These are phyloP conservation scores for Pyricularia sp. DNA, from an alignment of 2,329 filamentous ascomycete genomes.

Conservation along the genomic window DNA sequence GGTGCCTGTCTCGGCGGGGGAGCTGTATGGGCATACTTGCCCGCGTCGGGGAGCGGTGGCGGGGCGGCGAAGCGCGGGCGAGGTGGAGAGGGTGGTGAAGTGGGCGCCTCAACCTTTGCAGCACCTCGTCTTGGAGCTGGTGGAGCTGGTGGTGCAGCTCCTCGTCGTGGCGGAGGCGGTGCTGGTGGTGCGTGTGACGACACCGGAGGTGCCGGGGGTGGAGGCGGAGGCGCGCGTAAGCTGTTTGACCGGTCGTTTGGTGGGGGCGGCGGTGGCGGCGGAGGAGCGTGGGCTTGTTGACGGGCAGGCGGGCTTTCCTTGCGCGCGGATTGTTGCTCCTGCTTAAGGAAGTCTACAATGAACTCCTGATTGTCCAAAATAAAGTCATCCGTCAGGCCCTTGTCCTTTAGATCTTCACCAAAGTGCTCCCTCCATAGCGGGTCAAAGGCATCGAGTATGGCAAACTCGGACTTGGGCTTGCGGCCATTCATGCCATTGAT, in stretches of 20 bases:
- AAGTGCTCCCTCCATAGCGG: slow-evolving; percentile 57
- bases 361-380: slow-evolving; percentile 62
- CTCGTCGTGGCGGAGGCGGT: slow-evolving; percentile 17
- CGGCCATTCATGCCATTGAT: slow-evolving; percentile 26
- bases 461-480: slow-evolving; percentile 41
- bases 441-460: slow-evolving; percentile 54
- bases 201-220: slow-evolving; percentile 17
- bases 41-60: slow-evolving; percentile 81
- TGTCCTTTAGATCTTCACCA: slow-evolving; percentile 51
- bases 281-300: slow-evolving; percentile 11
- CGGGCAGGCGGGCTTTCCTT: slow-evolving; percentile 13
- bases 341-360: slow-evolving; percentile 53
- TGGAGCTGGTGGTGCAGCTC: slow-evolving; percentile 43
- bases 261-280: slow-evolving; percentile 19
- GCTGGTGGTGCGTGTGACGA: slow-evolving; percentile 31
- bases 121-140: slow-evolving; percentile 51
- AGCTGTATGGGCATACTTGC: slow-evolving; percentile 63
- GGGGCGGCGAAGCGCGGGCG: slow-evolving; percentile 72
- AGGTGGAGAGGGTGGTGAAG: slow-evolving; percentile 61
- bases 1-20: slow-evolving; percentile 32
- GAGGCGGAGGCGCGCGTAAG: slow-evolving; percentile 25
- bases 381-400: slow-evolving; percentile 56
- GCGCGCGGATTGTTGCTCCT: slow-evolving; percentile 35
- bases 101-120: slow-evolving; percentile 35
- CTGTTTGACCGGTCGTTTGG: slow-evolving; percentile 11